These are phyloP conservation scores for Typha latifolia DNA, from an alignment of 176 grass and related monocot species.

Conservation along the genomic window DNA sequence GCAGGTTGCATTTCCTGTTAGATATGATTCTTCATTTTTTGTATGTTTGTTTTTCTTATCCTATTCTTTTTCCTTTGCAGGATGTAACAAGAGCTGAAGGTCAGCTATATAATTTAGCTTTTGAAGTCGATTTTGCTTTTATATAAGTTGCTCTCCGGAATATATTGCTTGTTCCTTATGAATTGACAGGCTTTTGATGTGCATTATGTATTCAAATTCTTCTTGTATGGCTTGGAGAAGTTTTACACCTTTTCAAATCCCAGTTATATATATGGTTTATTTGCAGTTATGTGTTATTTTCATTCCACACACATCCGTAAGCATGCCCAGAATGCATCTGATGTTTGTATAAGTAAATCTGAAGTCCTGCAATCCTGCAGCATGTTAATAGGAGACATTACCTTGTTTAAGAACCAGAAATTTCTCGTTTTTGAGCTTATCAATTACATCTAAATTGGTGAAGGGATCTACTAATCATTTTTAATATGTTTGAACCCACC, in stretches of 20 bases:
- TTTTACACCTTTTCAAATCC: no score
- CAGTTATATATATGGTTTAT: no score
- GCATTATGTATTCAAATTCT: neutral
- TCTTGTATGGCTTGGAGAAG: neutral
- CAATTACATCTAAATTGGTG: neutral
- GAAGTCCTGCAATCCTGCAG: neutral
- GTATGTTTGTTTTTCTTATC: neutral
- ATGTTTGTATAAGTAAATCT: no score
- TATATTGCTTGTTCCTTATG: neutral
- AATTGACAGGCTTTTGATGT: neutral
- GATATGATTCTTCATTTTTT: neutral
- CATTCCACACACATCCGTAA: no score
- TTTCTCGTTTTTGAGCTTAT: neutral
- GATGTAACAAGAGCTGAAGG: conserved; percentile 35
- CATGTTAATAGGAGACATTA: neutral
- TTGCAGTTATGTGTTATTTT: no score
- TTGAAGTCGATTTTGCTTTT: neutral
- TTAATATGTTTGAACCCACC: no score
- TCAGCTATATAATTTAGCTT: conserved; percentile 9
- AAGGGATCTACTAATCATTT: neutral
- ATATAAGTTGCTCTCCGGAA: neutral
- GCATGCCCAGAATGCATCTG: no score
- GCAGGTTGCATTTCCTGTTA: no score
- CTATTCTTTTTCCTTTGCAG: conserved; percentile 18
- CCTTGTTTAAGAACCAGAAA: neutral